Base-by-base conservation (phyloP, 139 green algal species). In the Nannochloris sp. region DNA sequence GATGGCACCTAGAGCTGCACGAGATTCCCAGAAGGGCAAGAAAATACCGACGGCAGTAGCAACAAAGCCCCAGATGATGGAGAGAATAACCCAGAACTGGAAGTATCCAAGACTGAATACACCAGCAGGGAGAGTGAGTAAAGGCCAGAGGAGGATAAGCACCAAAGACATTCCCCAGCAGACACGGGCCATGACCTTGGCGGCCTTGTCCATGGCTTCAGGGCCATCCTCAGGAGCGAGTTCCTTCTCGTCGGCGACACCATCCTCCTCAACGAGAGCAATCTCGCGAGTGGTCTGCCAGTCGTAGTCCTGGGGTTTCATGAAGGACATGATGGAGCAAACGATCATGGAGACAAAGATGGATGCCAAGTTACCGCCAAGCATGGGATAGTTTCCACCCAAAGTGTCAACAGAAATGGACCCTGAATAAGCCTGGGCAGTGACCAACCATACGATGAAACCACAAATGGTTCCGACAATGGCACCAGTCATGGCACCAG, bases 321-420 rank as follows among this genome's bases (percentile, higher is more conserved):
- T 65, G 29, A 83, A 62, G 3, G 76, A 85, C 25, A 87, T 68
- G 25, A 85, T 56, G 34, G 77, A 47, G 78, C 72, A 85, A 42
- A 96, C 69, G 39, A 92, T 54, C 13, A 71, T 80, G 4, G 74
- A 85, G 45, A 82, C 77, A n/a, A 79, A 54, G 32, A 96, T 86
- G 33, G 87, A 78, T 2, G 85, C 76, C 30, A 96, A 59, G 71
- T 96, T 96, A 54, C 89, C 88, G 9, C 78, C 83, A 38, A 96
- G 73, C 89, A 95, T 96, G 46, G 86, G 79, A 70, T 90, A 93
- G 62, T 96, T 80, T 29, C 65, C 61, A 23, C 81, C 84, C 8
- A 83, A 66, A n/a, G 70, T 87, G 60, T 74, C 67, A 6, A 87
- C 68, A 51, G 65, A 84, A 29, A 83, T 66, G 2, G 23, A 27